Evolutionary conservation across 2,329 filamentous ascomycete genomes (phyloP).

Genomic region (Leptographium procerum): DNA sequence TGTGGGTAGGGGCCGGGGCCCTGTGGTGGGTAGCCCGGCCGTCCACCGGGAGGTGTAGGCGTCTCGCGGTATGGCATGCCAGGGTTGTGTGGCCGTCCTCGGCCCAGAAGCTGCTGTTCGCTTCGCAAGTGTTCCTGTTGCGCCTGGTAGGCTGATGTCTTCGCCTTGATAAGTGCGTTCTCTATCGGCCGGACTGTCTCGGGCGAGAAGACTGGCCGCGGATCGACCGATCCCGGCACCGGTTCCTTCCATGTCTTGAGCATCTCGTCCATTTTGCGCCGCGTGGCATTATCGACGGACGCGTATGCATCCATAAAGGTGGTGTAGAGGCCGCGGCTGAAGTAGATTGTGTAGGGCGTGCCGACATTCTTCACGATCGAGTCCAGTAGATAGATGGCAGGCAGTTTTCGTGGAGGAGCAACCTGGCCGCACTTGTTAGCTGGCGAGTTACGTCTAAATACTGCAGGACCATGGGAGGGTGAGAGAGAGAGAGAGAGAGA

Average conservation of each 20-base stretch:
- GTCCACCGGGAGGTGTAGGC: constrained; percentile 55
- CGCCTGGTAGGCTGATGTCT: constrained; percentile 47
- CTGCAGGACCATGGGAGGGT: neutral
- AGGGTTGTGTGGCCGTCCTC: constrained; percentile 28
- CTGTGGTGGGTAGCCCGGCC: constrained; percentile 17
- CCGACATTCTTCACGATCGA: constrained; percentile 98
- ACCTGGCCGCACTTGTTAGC: constrained; percentile 44
- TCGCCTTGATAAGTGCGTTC: constrained; percentile 79
- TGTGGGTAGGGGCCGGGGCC: constrained; percentile 21
- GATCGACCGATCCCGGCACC: constrained; percentile 84
- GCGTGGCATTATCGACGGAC: constrained; percentile 69
- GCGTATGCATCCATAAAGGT: constrained; percentile 97
- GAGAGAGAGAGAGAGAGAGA: too few species aligned
- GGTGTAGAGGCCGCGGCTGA: constrained; percentile 80
- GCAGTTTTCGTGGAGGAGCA: constrained; percentile 77
- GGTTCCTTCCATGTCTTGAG: constrained; percentile 97
- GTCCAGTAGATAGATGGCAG: constrained; percentile 94
- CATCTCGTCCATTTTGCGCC: constrained; percentile 93
- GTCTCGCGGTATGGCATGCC: constrained; percentile 54
- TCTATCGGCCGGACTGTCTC: constrained; percentile 88
- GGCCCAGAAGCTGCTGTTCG: constrained; percentile 43
- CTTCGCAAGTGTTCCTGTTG: constrained; percentile 43
- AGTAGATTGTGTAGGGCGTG: constrained; percentile 91
- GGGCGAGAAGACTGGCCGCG: constrained; percentile 79
- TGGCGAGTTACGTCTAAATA: neutral